Conservation (phyloP, 2,329 filamentous ascomycete species). For the Diaporthe sp. region DNA sequence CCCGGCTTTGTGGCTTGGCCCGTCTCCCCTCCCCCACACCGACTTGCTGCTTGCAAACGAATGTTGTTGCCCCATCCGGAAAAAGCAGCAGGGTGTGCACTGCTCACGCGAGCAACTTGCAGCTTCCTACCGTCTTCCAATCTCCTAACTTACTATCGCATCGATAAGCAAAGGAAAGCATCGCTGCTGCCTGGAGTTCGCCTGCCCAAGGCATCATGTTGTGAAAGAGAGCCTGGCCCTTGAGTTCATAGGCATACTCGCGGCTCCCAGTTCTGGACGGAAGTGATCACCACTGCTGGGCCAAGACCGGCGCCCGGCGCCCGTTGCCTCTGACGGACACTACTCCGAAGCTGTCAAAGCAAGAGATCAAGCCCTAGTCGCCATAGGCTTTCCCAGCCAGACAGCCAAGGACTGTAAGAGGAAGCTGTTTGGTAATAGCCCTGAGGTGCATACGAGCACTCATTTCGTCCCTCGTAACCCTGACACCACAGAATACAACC, state of each 20-base stretch:
- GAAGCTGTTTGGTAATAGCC: conserved; percentile 27
- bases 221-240: not conserved
- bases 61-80: conserved; percentile 8
- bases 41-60: not conserved
- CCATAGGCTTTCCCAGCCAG: not conserved
- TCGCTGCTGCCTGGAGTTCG: not conserved
- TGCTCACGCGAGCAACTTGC: not conserved
- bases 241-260: not conserved
- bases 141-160: not conserved
- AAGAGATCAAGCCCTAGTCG: not conserved
- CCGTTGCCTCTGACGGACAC: not conserved
- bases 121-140: not conserved
- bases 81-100: not conserved
- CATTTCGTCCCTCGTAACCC: conserved; percentile 7
- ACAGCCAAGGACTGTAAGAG: conserved; percentile 6
- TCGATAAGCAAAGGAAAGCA: not conserved
- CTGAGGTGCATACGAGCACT: not conserved
- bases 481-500: not conserved
- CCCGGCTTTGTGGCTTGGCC: conserved; percentile 2
- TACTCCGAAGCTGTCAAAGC: not conserved
- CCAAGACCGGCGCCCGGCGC: conserved; percentile 16
- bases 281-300: not conserved
- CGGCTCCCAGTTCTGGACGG: not conserved
- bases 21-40: not conserved
- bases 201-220: not conserved